A percentile compares a stretch with the other conserved stretches of the same genome.
Conservation (phyloP, 2,329 filamentous ascomycete genomes). For the Cercospora sp. region DNA sequence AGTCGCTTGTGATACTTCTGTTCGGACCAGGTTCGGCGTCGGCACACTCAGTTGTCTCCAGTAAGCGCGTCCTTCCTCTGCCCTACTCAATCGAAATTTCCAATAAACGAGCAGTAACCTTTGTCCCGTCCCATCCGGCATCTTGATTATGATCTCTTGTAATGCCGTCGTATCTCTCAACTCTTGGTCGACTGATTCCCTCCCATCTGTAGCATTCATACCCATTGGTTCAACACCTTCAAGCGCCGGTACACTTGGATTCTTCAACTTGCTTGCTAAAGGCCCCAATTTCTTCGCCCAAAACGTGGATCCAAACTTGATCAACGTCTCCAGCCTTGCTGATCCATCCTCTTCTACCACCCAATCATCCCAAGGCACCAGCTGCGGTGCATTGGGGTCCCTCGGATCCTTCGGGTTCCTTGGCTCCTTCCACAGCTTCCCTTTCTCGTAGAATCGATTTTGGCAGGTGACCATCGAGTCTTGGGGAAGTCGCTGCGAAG, state of each 20-base stretch:
- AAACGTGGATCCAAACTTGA: slow-evolving; percentile 47
- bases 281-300: slow-evolving; percentile 44
- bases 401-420: not conserved
- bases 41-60: slow-evolving; percentile 34
- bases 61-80: slow-evolving; percentile 29
- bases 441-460: slow-evolving; percentile 33
- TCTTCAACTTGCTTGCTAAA: slow-evolving; percentile 29
- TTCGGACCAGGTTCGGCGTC: not conserved
- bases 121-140: slow-evolving; percentile 32
- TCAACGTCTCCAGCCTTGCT: slow-evolving; percentile 31
- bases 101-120: slow-evolving; percentile 35
- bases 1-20: no score
- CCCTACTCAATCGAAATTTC: slow-evolving; percentile 32
- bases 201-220: slow-evolving; percentile 10
- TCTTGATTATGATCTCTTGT: slow-evolving; percentile 45
- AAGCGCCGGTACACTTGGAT: not conserved
- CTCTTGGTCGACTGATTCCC: slow-evolving; percentile 34
- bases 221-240: not conserved
- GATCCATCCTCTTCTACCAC: slow-evolving; percentile 17
- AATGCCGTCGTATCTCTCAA: slow-evolving; percentile 44
- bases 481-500: slow-evolving; percentile 27
- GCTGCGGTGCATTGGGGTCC: slow-evolving; percentile 28
- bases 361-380: slow-evolving; percentile 19
- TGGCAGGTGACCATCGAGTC: slow-evolving; percentile 27
- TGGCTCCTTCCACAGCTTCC: slow-evolving; percentile 24